Conservation (phyloP, 73 alveolate genomes). For the Paramecium pentaurelia region DNA sequence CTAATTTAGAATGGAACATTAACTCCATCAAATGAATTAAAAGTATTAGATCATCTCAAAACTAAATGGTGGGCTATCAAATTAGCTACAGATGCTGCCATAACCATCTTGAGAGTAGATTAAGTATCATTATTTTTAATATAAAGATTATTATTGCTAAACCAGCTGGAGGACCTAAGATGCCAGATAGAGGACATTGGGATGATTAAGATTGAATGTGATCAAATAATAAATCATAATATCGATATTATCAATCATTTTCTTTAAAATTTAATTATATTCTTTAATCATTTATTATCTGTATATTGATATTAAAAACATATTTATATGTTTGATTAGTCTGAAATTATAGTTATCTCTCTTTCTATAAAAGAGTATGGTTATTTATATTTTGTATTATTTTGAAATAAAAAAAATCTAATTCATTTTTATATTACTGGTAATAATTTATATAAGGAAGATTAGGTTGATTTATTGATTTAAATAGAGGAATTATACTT, state of each 20-base stretch:
- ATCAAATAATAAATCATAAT: neutral
- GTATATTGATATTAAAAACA: too few relatives aligned
- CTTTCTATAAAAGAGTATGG: too few relatives aligned
- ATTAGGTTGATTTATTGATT: too few relatives aligned
- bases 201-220: conserved; percentile 55
- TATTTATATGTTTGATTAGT: too few relatives aligned
- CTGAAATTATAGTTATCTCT: too few relatives aligned
- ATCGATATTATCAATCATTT: neutral
- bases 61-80: conserved; percentile 96
- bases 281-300: too few relatives aligned
- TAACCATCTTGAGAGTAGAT: conserved; percentile 94
- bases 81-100: conserved; percentile 95
- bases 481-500: neutral
- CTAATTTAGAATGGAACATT: conserved; percentile 54
- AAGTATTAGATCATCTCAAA: conserved; percentile 89
- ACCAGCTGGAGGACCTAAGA: conserved; percentile 85
- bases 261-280: neutral
- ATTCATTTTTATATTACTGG: too few relatives aligned
- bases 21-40: conserved; percentile 55
- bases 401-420: too few relatives aligned
- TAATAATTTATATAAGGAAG: too few relatives aligned
- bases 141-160: conserved; percentile 66
- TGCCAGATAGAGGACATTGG: conserved; percentile 61
- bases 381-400: too few relatives aligned
- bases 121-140: conserved; percentile 48